Evolutionary conservation across 169 alveolate genomes (phyloP).

Genomic region (Perkinsus marinus): DNA sequence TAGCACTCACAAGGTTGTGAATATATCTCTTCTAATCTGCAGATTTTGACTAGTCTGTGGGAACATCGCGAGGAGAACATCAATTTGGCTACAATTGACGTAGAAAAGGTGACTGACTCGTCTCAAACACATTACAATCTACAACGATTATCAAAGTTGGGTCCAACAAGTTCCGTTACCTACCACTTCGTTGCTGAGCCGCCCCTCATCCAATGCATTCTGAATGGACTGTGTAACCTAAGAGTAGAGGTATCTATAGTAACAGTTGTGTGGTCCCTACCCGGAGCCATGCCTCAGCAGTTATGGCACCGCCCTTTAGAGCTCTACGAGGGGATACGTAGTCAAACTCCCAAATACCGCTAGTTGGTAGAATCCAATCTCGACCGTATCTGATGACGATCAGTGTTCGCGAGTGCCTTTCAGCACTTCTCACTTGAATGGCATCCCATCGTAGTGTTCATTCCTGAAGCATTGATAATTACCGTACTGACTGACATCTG

Average conservation of each 20-base stretch:
- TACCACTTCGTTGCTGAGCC: background rate
- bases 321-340: background rate
- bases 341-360: background rate
- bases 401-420: too few species aligned
- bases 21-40: background rate
- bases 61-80: background rate
- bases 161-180: background rate
- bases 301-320: background rate
- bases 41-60: background rate
- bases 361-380: background rate
- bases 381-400: background rate
- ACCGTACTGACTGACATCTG: background rate
- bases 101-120: background rate
- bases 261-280: background rate
- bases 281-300: background rate
- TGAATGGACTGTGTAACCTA: background rate
- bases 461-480: background rate
- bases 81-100: background rate
- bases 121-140: background rate
- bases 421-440: background rate
- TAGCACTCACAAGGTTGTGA: background rate
- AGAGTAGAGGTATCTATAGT: background rate
- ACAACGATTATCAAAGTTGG: background rate
- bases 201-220: background rate
- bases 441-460: background rate